These are phyloP conservation scores for Schizonepeta tenuifolia DNA, from an alignment of 257 asterid genomes.

Conservation along the genomic window DNA sequence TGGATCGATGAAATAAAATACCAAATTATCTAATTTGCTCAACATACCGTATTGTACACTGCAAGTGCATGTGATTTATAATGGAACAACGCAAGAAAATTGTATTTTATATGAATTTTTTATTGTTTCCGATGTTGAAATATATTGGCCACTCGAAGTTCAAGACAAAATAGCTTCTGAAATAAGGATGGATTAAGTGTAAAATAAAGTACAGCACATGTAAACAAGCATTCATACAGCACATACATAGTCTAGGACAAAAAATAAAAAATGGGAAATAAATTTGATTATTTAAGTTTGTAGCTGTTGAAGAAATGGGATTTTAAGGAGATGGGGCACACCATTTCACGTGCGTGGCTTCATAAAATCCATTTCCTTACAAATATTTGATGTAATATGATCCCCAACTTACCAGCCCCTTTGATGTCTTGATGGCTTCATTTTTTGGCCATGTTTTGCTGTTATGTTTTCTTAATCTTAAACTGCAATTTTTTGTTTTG, in stretches of 20 bases:
- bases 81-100: not conserved
- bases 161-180: not conserved
- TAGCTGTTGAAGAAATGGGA: constrained; percentile 10
- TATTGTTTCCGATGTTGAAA: constrained; percentile 2
- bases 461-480: too few species aligned
- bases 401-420: constrained; percentile 17
- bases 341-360: constrained; percentile 23
- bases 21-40: not conserved
- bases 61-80: not conserved
- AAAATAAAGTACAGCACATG: constrained; percentile 1
- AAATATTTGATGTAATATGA: constrained; percentile 23
- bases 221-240: not conserved
- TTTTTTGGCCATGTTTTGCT: not conserved
- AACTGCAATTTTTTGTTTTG: not conserved
- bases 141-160: not conserved
- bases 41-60: not conserved
- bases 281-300: not conserved
- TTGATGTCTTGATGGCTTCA: constrained; percentile 6
- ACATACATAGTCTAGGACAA: not conserved
- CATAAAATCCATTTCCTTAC: constrained; percentile 16
- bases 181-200: not conserved
- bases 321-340: constrained; percentile 24
- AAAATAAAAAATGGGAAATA: not conserved
- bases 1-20: not conserved
- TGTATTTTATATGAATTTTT: not conserved